Conservation (phyloP, 2,329 filamentous ascomycete species). For the Diaporthe humulicola region DNA sequence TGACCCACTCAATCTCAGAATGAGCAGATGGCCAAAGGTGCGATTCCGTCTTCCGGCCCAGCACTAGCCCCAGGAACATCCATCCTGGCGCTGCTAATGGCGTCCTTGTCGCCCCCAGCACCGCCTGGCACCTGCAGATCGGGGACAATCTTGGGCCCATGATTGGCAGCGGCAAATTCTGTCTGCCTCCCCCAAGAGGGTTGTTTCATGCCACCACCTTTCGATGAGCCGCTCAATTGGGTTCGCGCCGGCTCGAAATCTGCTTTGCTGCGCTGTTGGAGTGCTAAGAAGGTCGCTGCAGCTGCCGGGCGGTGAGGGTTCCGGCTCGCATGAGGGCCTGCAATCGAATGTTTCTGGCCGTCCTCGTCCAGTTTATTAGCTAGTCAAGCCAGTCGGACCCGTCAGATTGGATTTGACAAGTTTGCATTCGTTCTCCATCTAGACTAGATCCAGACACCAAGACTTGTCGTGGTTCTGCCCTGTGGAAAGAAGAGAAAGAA, state of each 20-base stretch:
- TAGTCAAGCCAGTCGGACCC: conserved; percentile 19
- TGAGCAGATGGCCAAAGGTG: conserved; percentile 51
- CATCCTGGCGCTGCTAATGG: conserved; percentile 8
- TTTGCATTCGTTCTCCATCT: background rate
- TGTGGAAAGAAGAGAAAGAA: background rate
- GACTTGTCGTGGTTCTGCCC: background rate
- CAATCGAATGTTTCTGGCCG: conserved; percentile 21
- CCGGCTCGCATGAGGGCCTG: conserved; percentile 18
- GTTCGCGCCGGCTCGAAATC: conserved; percentile 8
- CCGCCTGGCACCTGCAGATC: conserved; percentile 31
- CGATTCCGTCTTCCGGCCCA: conserved; percentile 50
- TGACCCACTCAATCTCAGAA: conserved; percentile 46
- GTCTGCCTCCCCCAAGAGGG: background rate
- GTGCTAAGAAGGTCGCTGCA: background rate
- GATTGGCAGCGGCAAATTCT: conserved; percentile 34
- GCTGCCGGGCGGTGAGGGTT: conserved; percentile 27
- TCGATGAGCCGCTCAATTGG: conserved; percentile 31
- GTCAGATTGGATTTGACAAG: conserved; percentile 31
- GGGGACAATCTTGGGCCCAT: conserved; percentile 18
- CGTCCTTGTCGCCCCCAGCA: background rate
- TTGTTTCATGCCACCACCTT: conserved; percentile 29
- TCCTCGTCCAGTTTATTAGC: background rate
- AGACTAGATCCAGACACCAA: background rate
- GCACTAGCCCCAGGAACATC: conserved; percentile 20
- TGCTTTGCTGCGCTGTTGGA: background rate